phyloP scores from a whole-genome alignment of 2,329 filamentous ascomycete genomes.

The Xylariaceae sp. region DNA sequence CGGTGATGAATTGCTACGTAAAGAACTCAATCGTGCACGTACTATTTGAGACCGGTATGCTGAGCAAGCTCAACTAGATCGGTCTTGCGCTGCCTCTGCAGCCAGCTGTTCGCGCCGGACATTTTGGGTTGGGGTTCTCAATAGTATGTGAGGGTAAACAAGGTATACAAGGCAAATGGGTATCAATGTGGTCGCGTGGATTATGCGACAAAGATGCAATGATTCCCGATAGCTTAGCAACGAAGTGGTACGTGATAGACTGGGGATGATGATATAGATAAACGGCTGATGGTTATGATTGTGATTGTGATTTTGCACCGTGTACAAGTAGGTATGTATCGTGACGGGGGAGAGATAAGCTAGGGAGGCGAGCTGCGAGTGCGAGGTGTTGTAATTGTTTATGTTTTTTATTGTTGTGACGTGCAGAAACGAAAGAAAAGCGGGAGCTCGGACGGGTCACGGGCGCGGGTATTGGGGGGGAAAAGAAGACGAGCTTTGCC shows the following conservation, averaged over 20 bases:
- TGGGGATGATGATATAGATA: constrained; percentile 4
- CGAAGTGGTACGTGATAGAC: constrained; percentile 28
- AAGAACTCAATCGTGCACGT: constrained; percentile 42
- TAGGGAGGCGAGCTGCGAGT: too few relatives aligned
- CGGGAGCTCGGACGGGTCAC: too few relatives aligned
- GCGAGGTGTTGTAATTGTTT: constrained; percentile 32
- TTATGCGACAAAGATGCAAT: constrained; percentile 38
- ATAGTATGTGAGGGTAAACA: too few relatives aligned
- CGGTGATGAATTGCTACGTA: neutral
- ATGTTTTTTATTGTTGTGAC: constrained; percentile 35
- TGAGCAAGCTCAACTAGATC: constrained; percentile 77
- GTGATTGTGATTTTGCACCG: neutral
- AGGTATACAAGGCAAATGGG: constrained; percentile 9
- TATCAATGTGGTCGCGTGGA: constrained; percentile 37
- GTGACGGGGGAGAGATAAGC: too few relatives aligned
- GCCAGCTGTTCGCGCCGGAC: constrained; percentile 70
- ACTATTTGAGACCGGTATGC: constrained; percentile 72
- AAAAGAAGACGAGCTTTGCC: too few relatives aligned
- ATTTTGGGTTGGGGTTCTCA: constrained; percentile 49
- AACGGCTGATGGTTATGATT: neutral
- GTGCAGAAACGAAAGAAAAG: too few relatives aligned
- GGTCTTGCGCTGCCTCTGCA: constrained; percentile 80
- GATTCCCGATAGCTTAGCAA: constrained; percentile 21
- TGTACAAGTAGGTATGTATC: too few relatives aligned
- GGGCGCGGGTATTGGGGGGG: too few relatives aligned